Conservation (phyloP, 1,284 basidiomycete species). For the Ustilago curta region DNA sequence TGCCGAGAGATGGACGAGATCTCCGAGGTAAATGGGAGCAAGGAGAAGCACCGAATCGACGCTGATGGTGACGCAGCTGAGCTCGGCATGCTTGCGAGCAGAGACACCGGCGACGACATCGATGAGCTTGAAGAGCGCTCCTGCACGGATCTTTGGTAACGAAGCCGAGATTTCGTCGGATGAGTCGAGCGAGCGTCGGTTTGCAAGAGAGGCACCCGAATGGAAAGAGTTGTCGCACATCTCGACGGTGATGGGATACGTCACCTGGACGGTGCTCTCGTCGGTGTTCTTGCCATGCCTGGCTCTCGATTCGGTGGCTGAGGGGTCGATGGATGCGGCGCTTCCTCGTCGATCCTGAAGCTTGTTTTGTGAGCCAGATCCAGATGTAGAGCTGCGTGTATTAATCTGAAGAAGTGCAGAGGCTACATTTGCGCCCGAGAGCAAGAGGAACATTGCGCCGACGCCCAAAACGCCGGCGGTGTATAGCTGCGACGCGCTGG, state of each 20-base stretch:
- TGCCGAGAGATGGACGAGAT: slow-evolving; percentile 66
- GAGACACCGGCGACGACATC: slow-evolving; percentile 70
- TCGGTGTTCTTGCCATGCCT: slow-evolving; percentile 44
- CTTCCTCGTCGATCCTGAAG: slow-evolving; percentile 10
- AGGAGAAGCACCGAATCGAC: slow-evolving; percentile 68
- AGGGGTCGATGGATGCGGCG: neutral
- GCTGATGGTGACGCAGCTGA: slow-evolving; percentile 69
- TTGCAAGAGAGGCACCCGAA: slow-evolving; percentile 12
- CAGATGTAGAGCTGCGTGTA: neutral
- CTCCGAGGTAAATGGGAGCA: slow-evolving; percentile 57
- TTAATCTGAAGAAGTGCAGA: slow-evolving; percentile 5
- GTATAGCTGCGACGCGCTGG: slow-evolving; percentile 33
- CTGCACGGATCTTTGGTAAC: slow-evolving; percentile 62
- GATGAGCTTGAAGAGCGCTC: slow-evolving; percentile 70
- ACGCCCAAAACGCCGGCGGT: slow-evolving; percentile 26
- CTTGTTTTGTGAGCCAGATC: neutral
- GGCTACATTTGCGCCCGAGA: slow-evolving; percentile 22
- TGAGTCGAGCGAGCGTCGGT: slow-evolving; percentile 9
- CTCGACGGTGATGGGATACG: slow-evolving; percentile 52
- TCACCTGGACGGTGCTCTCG: slow-evolving; percentile 53
- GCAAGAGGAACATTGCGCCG: slow-evolving; percentile 31
- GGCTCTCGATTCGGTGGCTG: neutral
- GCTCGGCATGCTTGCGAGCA: slow-evolving; percentile 68
- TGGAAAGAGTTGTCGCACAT: slow-evolving; percentile 55
- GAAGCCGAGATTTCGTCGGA: slow-evolving; percentile 9